Evolutionary conservation across 1,139 yeast species (phyloP).

Genomic region (Debaryomycetaceae sp.): DNA sequence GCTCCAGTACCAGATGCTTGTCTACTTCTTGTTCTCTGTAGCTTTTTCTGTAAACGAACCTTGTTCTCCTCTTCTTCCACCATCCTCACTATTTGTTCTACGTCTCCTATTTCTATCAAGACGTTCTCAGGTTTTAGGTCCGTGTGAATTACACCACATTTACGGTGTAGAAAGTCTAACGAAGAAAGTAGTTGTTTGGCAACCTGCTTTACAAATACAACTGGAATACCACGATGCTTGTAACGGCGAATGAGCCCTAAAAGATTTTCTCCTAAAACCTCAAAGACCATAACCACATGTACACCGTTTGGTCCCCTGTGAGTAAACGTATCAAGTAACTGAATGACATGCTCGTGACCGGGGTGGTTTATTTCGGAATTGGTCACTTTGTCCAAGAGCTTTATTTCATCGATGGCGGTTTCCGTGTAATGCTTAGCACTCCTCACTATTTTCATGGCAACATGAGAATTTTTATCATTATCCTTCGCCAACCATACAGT

Average conservation of each 20-base stretch:
- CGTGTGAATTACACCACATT: conserved; percentile 89
- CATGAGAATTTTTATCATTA: conserved; percentile 53
- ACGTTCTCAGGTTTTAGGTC: conserved; percentile 90
- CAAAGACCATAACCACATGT: conserved; percentile 85
- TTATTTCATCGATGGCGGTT: conserved; percentile 80
- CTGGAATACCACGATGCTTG: conserved; percentile 72
- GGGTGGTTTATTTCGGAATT: conserved; percentile 53
- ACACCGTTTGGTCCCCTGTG: conserved; percentile 73
- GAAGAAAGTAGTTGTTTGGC: conserved; percentile 75
- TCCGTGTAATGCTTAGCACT: conserved; percentile 75
- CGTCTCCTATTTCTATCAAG: conserved; percentile 76
- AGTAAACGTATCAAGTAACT: conserved; percentile 61
- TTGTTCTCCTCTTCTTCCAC: conserved; percentile 54
- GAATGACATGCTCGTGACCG: conserved; percentile 64
- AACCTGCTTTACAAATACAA: conserved; percentile 72
- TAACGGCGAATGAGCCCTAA: conserved; percentile 67
- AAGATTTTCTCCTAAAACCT: conserved; percentile 80
- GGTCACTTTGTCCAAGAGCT: conserved; percentile 51
- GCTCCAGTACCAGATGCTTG: conserved; percentile 10
- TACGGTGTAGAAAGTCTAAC: conserved; percentile 75
- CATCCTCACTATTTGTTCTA: conserved; percentile 60
- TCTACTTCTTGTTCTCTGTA: conserved; percentile 26
- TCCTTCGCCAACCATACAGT: conserved; percentile 58
- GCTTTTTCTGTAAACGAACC: conserved; percentile 37
- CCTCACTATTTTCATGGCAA: conserved; percentile 81